These are phyloP conservation scores for Monosporascus sp. DNA, from an alignment of 2,329 filamentous ascomycete species.

Conservation along the genomic window DNA sequence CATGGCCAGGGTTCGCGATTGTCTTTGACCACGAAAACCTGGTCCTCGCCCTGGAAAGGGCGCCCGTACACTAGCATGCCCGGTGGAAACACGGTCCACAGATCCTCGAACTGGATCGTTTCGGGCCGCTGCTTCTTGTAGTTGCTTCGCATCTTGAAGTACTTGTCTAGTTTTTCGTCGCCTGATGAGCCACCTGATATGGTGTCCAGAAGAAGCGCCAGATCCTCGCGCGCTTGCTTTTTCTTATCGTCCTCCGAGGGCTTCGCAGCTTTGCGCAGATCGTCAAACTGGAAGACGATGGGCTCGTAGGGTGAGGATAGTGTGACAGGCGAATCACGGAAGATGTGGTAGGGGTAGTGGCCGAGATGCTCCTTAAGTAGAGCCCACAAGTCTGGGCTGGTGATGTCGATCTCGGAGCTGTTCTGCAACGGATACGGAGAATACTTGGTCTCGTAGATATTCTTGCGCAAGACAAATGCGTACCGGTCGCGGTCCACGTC, in stretches of 20 bases:
- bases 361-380: neutral
- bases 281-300: neutral
- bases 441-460: neutral
- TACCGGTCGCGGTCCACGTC: neutral
- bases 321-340: neutral
- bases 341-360: neutral
- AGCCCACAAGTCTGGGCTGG: neutral
- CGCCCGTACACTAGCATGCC: conserved; percentile 3
- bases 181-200: conserved; percentile 1
- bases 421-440: neutral
- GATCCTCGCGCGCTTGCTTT: conserved; percentile 1
- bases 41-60: conserved; percentile 6
- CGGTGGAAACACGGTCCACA: conserved; percentile 7
- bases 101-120: conserved; percentile 3
- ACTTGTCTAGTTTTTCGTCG: conserved; percentile 5
- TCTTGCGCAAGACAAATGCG: neutral
- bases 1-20: neutral
- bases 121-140: neutral
- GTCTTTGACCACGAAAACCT: conserved; percentile 5
- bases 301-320: neutral
- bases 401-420: neutral
- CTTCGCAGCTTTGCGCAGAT: neutral
- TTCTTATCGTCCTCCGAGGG: neutral
- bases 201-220: conserved; percentile 1
- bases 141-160: conserved; percentile 1